Percentiles rank a stretch among this genome's conserved stretches.
phyloP scores from a whole-genome alignment of 257 asterid genomes.

The Osmanthus fragrans region DNA sequence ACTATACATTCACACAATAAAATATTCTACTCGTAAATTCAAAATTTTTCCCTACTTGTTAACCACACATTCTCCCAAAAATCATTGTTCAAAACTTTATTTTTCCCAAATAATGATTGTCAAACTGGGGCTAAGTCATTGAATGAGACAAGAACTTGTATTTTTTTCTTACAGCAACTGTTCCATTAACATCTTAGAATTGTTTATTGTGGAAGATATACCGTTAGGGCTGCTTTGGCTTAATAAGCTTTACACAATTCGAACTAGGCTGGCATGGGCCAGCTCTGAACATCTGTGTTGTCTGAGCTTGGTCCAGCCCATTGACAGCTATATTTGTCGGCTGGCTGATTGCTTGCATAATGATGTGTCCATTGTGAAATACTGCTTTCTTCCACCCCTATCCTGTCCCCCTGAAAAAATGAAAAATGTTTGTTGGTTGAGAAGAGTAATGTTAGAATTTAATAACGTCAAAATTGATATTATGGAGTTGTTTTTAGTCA shows the following conservation, averaged over 20 bases:
- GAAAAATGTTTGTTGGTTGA: neutral
- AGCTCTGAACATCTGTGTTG: neutral
- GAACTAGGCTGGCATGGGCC: neutral
- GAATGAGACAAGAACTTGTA: neutral
- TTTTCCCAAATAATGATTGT: too few species aligned
- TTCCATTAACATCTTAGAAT: slow-evolving; percentile 2
- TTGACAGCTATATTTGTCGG: neutral
- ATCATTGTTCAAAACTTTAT: too few species aligned
- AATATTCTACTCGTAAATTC: too few species aligned
- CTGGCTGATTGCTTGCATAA: neutral
- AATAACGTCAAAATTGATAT: neutral
- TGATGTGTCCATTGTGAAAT: neutral
- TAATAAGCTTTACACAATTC: neutral
- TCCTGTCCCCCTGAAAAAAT: neutral
- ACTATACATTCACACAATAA: too few species aligned
- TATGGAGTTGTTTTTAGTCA: neutral
- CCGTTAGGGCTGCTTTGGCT: slow-evolving; percentile 11
- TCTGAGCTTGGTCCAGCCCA: neutral
- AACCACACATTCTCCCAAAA: too few species aligned
- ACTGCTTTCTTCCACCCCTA: neutral
- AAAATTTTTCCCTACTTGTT: too few species aligned
- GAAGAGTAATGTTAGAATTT: neutral
- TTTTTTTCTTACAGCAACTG: neutral
- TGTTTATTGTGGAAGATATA: slow-evolving; percentile 5
- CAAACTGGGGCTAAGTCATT: neutral